These are phyloP conservation scores for Calonectria hongkongensis DNA, from an alignment of 2,329 filamentous ascomycete species.

Conservation along the genomic window DNA sequence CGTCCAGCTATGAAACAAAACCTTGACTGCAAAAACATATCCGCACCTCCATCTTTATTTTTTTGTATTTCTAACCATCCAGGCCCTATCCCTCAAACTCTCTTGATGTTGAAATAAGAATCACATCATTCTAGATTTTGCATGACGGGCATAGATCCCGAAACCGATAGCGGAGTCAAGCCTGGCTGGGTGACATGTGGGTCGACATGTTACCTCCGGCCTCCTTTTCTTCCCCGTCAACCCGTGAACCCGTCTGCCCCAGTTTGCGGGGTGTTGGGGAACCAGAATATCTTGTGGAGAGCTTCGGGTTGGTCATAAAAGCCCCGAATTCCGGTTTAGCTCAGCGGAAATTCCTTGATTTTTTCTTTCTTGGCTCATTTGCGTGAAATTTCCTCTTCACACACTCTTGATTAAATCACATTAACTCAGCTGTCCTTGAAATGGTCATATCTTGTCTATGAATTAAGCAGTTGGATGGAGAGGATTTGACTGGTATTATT, in stretches of 20 bases:
- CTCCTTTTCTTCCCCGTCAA: conserved; percentile 9
- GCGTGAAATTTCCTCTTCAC: neutral
- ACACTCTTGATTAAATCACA: neutral
- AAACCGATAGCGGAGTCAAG: conserved; percentile 7
- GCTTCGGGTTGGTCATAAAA: neutral
- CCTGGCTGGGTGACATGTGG: neutral
- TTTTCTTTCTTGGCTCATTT: neutral
- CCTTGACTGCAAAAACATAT: neutral
- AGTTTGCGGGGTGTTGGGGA: conserved; percentile 26
- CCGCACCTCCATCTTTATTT: neutral
- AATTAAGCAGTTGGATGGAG: neutral
- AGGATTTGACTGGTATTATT: neutral
- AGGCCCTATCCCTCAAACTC: neutral
- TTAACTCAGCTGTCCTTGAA: too few species aligned
- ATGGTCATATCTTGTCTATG: neutral
- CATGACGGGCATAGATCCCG: neutral
- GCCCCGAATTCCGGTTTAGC: neutral
- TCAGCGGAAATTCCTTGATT: neutral
- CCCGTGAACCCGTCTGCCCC: conserved; percentile 1
- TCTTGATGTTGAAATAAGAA: neutral
- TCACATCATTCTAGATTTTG: neutral
- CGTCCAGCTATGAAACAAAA: neutral
- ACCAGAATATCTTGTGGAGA: neutral
- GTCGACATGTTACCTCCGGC: conserved; percentile 5
- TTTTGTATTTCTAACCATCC: neutral